Base-by-base conservation (phyloP, 2,329 filamentous ascomycete genomes). In the Esteya vermicola region DNA sequence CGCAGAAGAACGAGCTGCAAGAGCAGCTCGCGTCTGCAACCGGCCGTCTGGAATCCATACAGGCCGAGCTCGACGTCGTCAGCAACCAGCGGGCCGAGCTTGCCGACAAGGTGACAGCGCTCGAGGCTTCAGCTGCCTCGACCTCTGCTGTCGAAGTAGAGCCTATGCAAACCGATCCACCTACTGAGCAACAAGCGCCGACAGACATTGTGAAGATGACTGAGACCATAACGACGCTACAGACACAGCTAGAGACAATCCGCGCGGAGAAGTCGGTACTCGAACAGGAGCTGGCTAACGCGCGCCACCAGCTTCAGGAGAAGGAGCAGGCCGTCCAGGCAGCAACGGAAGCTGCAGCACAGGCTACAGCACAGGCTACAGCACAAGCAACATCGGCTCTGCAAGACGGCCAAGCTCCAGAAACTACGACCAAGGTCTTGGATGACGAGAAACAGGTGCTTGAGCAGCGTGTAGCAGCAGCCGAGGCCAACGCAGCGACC, bases 211-310 rank as follows among this genome's bases (percentile, higher is more conserved):
- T n/a, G n/a, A n/a, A n/a, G n/a, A n/a, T n/a, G n/a, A n/a, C n/a
- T n/a, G n/a, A n/a, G n/a, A n/a, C n/a, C n/a, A n/a, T n/a, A n/a
- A n/a, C n/a, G n/a, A n/a, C n/a, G 32, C 55, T 65, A 13, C 67
- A 61, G 51, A 72, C 76, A 47, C 74, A 88, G 48, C 68, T 91
- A 9, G 75, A 78, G 33, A 66, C 65, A 2, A 69, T 79, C 39
- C 77, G 63, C 7, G 64, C 75, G 9, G 78, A 91, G 54, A 86
- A 84, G 56, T 67, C 76, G 16, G 65, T 65, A 3, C 65, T 84
- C n/a, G 74, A 85, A 47, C 62, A 73, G 42, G 75, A 81, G 45
- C 64, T 82, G 3, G 62, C 67, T 34, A 57, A 54, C 20, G 54
- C 78, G 3, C 69, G 63, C 23, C 47, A 55, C 7, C 78, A 86